Percentiles rank a stretch among this genome's conserved stretches.
Conservation (phyloP, 106 monocot genomes). For the Triglochin maritima region DNA sequence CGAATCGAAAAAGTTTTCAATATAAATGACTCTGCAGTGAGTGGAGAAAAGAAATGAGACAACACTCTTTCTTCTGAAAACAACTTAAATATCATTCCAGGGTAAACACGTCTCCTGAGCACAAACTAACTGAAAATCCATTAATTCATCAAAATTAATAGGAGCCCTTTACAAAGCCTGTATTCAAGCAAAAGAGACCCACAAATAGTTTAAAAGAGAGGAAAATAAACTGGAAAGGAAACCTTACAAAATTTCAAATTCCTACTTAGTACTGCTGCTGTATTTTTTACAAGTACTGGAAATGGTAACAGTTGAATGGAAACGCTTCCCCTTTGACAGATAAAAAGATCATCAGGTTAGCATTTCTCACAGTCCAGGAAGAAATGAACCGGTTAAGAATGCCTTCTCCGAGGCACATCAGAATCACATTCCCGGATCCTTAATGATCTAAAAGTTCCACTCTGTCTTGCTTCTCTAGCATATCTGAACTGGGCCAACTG, state of each 20-base stretch:
- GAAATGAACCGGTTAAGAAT: neutral
- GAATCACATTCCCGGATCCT: slow-evolving; percentile 12
- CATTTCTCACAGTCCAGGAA: slow-evolving; percentile 4
- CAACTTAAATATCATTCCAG: too few relatives aligned
- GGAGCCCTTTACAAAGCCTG: neutral
- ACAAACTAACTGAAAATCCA: neutral
- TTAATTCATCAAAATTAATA: neutral
- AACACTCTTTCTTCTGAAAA: too few relatives aligned
- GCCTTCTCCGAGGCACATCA: slow-evolving; percentile 10
- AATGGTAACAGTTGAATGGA: slow-evolving; percentile 8
- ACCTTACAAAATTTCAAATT: slow-evolving; percentile 15
- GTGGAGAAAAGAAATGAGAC: too few relatives aligned
- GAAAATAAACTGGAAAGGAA: neutral
- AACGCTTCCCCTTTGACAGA: slow-evolving; percentile 10
- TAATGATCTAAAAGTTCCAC: slow-evolving; percentile 6
- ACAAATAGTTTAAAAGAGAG: neutral
- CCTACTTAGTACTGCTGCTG: neutral
- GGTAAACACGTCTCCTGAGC: too few relatives aligned
- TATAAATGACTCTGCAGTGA: too few relatives aligned
- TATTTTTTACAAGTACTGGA: slow-evolving; percentile 24
- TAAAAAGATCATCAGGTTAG: slow-evolving; percentile 18
- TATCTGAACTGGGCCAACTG: slow-evolving; percentile 22
- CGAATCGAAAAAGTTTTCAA: too few relatives aligned
- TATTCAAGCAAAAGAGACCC: neutral
- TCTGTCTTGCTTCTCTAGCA: slow-evolving; percentile 14